phyloP scores from a whole-genome alignment of 129 eudicot genomes.

The Chrysanthemum seticuspe region DNA sequence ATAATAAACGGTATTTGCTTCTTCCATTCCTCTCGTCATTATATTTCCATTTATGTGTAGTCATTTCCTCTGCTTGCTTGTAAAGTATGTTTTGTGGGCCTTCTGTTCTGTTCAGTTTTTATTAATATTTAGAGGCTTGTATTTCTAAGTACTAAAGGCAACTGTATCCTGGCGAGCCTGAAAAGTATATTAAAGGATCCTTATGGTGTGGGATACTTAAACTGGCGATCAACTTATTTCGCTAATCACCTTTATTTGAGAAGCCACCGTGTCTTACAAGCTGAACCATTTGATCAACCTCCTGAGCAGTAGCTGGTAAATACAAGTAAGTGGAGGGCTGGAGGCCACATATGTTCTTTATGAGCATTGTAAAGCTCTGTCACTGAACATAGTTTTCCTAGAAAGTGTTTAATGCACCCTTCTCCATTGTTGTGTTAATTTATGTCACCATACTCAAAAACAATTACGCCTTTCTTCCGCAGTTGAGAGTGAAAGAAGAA shows the following conservation, averaged over 20 bases:
- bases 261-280: neutral
- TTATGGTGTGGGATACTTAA: neutral
- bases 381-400: neutral
- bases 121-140: slow-evolving; percentile 7
- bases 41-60: neutral
- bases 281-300: neutral
- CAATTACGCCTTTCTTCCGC: neutral
- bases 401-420: neutral
- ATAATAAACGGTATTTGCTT: neutral
- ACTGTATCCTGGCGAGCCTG: slow-evolving; percentile 10
- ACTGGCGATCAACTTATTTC: neutral
- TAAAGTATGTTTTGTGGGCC: neutral
- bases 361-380: slow-evolving; percentile 1
- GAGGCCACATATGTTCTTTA: neutral
- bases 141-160: neutral
- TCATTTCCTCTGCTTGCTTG: slow-evolving; percentile 19
- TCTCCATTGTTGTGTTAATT: neutral
- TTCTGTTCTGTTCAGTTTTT: slow-evolving; percentile 2
- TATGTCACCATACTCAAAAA: slow-evolving; percentile 2
- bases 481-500: slow-evolving; percentile 7
- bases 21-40: slow-evolving; percentile 1
- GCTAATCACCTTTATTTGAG: neutral
- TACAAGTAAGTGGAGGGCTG: slow-evolving; percentile 4
- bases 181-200: slow-evolving; percentile 13
- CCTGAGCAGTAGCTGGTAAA: neutral